These are phyloP conservation scores for Boletus semigastroideus DNA, from an alignment of 1,284 basidiomycete genomes.

Conservation along the genomic window DNA sequence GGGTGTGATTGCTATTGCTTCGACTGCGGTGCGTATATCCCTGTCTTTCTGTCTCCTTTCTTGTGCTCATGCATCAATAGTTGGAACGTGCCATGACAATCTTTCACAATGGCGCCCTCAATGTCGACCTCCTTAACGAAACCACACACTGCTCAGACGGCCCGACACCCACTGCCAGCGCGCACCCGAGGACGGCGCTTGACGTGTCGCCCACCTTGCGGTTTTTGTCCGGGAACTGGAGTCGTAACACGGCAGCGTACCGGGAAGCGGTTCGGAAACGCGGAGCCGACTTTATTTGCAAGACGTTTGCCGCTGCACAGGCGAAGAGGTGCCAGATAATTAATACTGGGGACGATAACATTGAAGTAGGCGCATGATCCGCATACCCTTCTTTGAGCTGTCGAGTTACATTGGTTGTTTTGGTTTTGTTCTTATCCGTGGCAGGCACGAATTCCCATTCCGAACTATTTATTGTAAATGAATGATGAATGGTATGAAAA, in stretches of 20 bases:
- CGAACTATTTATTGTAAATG: too few species aligned
- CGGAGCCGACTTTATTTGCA: not conserved
- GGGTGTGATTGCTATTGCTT: constrained; percentile 6
- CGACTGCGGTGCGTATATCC: not conserved
- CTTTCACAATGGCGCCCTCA: not conserved
- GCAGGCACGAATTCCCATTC: too few species aligned
- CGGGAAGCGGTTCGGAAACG: not conserved
- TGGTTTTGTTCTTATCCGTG: too few species aligned
- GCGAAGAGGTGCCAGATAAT: not conserved
- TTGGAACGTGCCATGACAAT: constrained; percentile 1
- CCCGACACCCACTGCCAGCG: not conserved
- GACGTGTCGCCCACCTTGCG: not conserved
- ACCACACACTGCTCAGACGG: not conserved
- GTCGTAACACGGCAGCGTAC: not conserved
- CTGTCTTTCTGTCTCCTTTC: too few species aligned
- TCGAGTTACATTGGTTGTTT: not conserved
- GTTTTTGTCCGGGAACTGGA: constrained; percentile 4
- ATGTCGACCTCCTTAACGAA: not conserved
- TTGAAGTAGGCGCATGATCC: not conserved
- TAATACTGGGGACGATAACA: not conserved
- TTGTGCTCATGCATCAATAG: not conserved
- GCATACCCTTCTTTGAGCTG: not conserved
- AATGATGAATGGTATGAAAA: too few species aligned
- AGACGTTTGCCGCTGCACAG: not conserved
- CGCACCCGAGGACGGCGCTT: not conserved